Base-by-base conservation (phyloP, 2,329 filamentous ascomycete genomes). In the Apiospora aurea region DNA sequence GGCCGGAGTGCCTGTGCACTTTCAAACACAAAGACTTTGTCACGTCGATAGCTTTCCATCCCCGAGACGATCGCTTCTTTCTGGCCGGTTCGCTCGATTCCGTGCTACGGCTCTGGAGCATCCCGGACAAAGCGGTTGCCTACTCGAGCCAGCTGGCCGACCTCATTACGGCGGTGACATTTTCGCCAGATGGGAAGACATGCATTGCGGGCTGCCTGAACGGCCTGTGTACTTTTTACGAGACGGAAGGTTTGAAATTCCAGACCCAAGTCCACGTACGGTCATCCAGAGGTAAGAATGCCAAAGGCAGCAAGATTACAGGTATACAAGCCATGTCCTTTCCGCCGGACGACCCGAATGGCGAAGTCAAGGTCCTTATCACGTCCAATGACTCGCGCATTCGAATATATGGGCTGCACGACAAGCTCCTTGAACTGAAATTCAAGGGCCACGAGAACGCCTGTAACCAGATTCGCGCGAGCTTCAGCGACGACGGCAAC, bases 21-120 rank as follows among this genome's bases (percentile, higher is more conserved):
- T 99, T 98, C 84, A 94, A 95, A 77, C 96, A 98, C 82, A 94
- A 92, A 77, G 96, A 99, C 80, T 95, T 98, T 77, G 96, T 98
- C 67, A 97, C 96, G 0, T 96, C 95, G 1, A 95, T 99, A 69
- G 91, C 94, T 49, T 99, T 99, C 76, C 96, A 99, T 80, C 96
- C 96, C 0, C 92, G 90, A 41, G 96, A 99, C 80, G 96, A 99
- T 80, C 92, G 96, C 0, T 99, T 99, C 84, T 99, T 99, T 81
- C 87, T 99, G 14, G 95, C 96, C 24, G 96, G 96, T 11, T 97
- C 94, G 0, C 87, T 98, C 8, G 96, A 99, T 80, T 93, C 92
- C 0, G 95, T 95, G 75, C 82, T 99, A 69, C 89, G 96, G 21
- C 84, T 99, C 1, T 99, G 96, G 96, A 98, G 95, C 79, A 99